These are phyloP conservation scores for Debaryomyces maramus DNA, from an alignment of 805 yeast genomes.

Conservation along the genomic window DNA sequence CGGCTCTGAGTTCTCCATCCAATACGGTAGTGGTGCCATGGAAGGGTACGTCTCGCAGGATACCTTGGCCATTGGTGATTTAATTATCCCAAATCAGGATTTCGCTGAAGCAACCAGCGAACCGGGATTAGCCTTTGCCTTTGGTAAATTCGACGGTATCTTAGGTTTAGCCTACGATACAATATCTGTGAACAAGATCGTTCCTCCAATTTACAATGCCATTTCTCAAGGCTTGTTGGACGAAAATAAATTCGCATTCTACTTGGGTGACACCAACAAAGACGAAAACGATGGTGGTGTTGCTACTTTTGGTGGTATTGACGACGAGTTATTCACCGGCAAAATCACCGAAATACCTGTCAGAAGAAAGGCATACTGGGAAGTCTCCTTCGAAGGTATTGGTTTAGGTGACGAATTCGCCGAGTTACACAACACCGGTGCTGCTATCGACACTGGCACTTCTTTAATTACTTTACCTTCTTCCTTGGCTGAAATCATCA, in stretches of 20 bases:
- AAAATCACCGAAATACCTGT: conserved; percentile 94
- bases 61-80: conserved; percentile 75
- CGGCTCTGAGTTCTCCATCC: conserved; percentile 82
- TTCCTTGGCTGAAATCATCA: conserved; percentile 91
- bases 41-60: conserved; percentile 93
- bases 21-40: conserved; percentile 90
- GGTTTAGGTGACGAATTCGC: conserved; percentile 93
- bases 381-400: conserved; percentile 88
- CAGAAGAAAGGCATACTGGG: conserved; percentile 99
- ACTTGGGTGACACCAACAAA: conserved; percentile 75
- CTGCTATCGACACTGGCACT: conserved; percentile 98
- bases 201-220: conserved; percentile 94
- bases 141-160: conserved; percentile 98
- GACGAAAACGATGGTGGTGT: conserved; percentile 77
- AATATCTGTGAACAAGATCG: conserved; percentile 83
- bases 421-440: conserved; percentile 78
- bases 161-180: conserved; percentile 92
- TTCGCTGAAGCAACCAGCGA: conserved; percentile 97
- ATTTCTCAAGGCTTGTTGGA: conserved; percentile 79
- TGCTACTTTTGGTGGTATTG: conserved; percentile 95
- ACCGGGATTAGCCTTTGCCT: conserved; percentile 97
- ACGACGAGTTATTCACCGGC: conserved; percentile 72
- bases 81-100: conserved; percentile 82
- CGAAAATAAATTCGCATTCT: conserved; percentile 82
- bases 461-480: conserved; percentile 94